Percentiles rank a stretch among this genome's conserved stretches.
phyloP scores from a whole-genome alignment of 2,329 filamentous ascomycete genomes.

The Fusarium acutatum region DNA sequence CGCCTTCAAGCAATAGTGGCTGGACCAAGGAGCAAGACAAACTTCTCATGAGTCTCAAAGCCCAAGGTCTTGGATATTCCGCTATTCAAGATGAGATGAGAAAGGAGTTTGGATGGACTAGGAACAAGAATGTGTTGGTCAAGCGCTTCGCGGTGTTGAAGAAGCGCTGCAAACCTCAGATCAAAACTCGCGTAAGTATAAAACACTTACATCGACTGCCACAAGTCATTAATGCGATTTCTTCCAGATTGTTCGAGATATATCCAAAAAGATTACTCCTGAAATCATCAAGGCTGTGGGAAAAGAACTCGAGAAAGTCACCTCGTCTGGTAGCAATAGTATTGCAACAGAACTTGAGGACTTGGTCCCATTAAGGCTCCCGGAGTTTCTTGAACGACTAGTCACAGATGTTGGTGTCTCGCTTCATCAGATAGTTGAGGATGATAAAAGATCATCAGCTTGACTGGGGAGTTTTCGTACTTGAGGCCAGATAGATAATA shows the following conservation, averaged over 20 bases:
- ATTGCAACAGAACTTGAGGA: neutral
- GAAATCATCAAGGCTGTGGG: neutral
- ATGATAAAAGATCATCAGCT: neutral
- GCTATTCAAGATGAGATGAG: neutral
- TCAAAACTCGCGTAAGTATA: neutral
- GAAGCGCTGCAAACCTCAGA: neutral
- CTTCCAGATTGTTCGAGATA: neutral
- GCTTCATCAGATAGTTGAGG: neutral
- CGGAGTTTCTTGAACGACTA: neutral
- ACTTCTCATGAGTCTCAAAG: neutral
- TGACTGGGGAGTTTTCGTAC: accelerated
- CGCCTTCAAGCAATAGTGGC: accelerated
- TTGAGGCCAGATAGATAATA: accelerated
- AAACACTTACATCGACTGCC: accelerated
- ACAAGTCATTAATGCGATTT: neutral
- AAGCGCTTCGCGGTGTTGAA: neutral
- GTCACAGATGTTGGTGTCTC: neutral
- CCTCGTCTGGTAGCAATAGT: neutral
- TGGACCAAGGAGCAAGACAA: neutral
- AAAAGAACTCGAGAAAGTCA: neutral
- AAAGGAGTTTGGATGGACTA: neutral
- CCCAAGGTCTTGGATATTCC: neutral
- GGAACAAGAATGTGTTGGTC: neutral
- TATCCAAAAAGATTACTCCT: neutral
- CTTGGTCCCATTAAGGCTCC: neutral